Base-by-base conservation (phyloP, 2,329 filamentous ascomycete species). In the Aspergillus luchuensis region DNA sequence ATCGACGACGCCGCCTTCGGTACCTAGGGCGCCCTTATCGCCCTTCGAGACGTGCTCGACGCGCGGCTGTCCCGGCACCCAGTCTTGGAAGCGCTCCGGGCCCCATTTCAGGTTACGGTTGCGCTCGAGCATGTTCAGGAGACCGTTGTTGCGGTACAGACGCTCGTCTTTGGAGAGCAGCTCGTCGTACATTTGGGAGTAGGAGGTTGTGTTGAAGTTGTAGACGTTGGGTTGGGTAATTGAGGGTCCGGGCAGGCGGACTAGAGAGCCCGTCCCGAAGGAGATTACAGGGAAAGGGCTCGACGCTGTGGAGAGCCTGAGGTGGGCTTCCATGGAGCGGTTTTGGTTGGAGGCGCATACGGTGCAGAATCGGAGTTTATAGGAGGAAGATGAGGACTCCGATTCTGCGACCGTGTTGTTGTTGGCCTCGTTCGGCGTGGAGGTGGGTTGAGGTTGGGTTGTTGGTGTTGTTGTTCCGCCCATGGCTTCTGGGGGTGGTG, bases 271-370 rank as follows among this genome's bases (percentile, higher is more conserved):
- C 0, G 95, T 99, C 63, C 95, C 95, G 75, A 98, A 99, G 17
- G 94, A 98, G 69, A 98, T 96, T 68, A 97, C 94, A n/a, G 95
- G 95, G 72, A 95, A 98, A 52, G 89, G 81, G 51, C 93, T 95
- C 57, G 89, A 80, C 53, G 92, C 91, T 62, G 90, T 86, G 4
- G 95, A 91, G 36, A 99, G 88, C 64, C 91, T 91, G 28, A 97
- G 87, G 77, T 99, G 95, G n/a, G 94, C 94, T 84, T 98, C 95
- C 95, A 99, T 98, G n/a, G 91, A 96, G 87, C 95, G 88, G 74
- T 99, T 99, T 77, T 99, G 92, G 72, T 99, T 99, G 72, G 92
- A 97, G 7, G 95, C 95, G 79, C 95, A 99, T n/a, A 99, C 94
- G 2, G 95, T 98, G 82, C 93, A 97, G 79, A 98, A 97, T 74